phyloP scores from a whole-genome alignment of 352 stramenopile species.

The Pythium myriotylum region DNA sequence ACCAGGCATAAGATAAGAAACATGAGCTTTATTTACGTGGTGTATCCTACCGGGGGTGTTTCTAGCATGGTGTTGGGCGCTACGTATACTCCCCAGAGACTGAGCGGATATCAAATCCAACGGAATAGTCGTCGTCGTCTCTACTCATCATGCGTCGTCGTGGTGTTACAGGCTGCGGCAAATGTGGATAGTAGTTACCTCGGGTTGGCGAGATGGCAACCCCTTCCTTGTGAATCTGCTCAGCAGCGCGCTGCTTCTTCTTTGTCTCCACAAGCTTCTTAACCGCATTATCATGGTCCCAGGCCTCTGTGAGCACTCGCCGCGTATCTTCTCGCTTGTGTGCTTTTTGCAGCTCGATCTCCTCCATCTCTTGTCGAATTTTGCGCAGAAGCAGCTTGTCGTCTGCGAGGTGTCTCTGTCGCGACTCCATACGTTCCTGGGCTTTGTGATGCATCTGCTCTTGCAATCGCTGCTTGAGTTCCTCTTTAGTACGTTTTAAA shows the following conservation, averaged over 20 bases:
- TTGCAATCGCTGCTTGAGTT: conserved; percentile 60
- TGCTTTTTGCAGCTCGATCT: conserved; percentile 56
- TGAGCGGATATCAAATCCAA: conserved; percentile 75
- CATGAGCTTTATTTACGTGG: conserved; percentile 11
- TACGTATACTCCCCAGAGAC: conserved; percentile 33
- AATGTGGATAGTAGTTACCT: conserved; percentile 30
- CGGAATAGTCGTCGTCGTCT: conserved; percentile 57
- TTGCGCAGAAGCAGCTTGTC: conserved; percentile 58
- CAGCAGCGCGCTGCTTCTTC: conserved; percentile 58
- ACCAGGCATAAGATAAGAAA: not conserved
- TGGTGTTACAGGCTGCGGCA: conserved; percentile 35
- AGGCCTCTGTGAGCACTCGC: conserved; percentile 61
- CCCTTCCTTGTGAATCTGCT: conserved; percentile 45
- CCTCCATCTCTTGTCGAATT: conserved; percentile 61
- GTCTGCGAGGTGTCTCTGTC: conserved; percentile 52
- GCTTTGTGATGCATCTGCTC: conserved; percentile 64
- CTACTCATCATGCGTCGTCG: not conserved
- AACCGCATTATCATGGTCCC: conserved; percentile 61
- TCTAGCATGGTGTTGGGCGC: too few relatives aligned
- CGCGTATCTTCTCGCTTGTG: conserved; percentile 57
- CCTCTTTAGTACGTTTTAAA: conserved; percentile 39
- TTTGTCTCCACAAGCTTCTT: conserved; percentile 65
- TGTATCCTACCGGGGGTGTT: not conserved
- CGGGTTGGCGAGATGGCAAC: conserved; percentile 22
- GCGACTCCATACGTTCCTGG: conserved; percentile 39